phyloP scores from a whole-genome alignment of 768 basidiomycete species.

The Mycena albidolilacea region DNA sequence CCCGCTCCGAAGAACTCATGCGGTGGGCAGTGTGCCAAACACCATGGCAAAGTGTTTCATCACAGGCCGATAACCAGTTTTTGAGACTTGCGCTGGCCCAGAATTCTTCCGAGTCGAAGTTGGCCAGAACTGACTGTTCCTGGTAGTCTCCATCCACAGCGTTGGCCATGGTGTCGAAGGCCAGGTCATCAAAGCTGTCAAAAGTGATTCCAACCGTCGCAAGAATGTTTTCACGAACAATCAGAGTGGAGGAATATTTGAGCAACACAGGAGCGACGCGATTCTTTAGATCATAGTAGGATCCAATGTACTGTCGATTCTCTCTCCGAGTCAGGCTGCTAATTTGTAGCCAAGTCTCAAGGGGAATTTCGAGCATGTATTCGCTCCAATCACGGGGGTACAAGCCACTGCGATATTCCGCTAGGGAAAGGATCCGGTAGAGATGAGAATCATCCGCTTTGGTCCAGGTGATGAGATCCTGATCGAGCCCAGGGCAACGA shows the following conservation, averaged over 20 bases:
- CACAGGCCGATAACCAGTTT: background rate
- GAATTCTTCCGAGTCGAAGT: slow-evolving; percentile 2
- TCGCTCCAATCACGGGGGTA: too few relatives aligned
- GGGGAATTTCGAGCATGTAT: too few relatives aligned
- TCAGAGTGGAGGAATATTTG: background rate
- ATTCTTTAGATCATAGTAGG: background rate
- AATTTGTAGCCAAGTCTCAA: too few relatives aligned
- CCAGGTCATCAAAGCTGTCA: background rate
- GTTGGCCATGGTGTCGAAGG: background rate
- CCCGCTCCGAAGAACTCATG: background rate
- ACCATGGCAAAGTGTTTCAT: background rate
- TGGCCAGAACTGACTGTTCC: too few relatives aligned
- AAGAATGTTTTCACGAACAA: background rate
- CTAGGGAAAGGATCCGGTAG: background rate
- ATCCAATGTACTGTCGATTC: background rate
- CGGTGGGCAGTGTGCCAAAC: background rate
- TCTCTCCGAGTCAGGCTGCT: background rate
- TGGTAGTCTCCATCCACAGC: background rate
- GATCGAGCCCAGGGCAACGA: background rate
- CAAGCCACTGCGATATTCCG: too few relatives aligned
- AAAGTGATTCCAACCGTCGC: background rate
- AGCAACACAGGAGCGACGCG: background rate
- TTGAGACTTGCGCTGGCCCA: background rate
- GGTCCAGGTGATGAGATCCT: slow-evolving; percentile 17
- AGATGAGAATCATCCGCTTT: background rate